Evolutionary conservation across 495 filamentous ascomycete genomes (phyloP).

Genomic region (Penicillium flavigenum): DNA sequence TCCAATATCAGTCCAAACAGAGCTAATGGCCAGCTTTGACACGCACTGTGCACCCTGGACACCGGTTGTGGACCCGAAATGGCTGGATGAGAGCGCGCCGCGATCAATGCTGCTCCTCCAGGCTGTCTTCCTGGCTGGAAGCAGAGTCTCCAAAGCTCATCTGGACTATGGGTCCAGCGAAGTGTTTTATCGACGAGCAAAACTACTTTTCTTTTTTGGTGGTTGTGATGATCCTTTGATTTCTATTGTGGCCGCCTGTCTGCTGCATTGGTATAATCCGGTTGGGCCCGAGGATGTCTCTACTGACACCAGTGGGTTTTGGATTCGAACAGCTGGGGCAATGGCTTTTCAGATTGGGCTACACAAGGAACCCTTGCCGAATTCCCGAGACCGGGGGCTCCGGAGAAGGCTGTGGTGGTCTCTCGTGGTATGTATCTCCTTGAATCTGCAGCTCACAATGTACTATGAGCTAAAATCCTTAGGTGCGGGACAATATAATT

Average conservation of each 20-base stretch:
- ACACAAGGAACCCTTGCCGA: slow-evolving; percentile 29
- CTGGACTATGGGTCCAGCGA: slow-evolving; percentile 32
- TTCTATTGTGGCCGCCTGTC: slow-evolving; percentile 32
- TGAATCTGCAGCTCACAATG: too few species aligned
- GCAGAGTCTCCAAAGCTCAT: slow-evolving; percentile 30
- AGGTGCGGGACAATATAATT: slow-evolving; percentile 35
- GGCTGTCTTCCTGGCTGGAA: slow-evolving; percentile 30
- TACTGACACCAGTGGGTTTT: slow-evolving; percentile 33
- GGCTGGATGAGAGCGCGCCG: slow-evolving; percentile 25
- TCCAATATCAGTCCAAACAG: slow-evolving; percentile 25
- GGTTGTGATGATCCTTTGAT: slow-evolving; percentile 29
- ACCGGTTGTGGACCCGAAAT: slow-evolving; percentile 29
- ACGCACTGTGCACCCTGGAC: slow-evolving; percentile 32
- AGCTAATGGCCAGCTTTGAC: slow-evolving; percentile 29
- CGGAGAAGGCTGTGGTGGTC: slow-evolving; percentile 34
- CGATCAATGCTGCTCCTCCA: slow-evolving; percentile 32
- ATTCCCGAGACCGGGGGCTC: slow-evolving; percentile 27
- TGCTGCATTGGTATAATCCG: slow-evolving; percentile 34
- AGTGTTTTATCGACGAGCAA: slow-evolving; percentile 32
- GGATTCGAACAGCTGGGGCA: slow-evolving; percentile 33
- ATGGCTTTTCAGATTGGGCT: slow-evolving; percentile 36
- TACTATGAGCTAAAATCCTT: neutral
- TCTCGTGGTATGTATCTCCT: slow-evolving; percentile 24
- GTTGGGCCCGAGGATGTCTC: slow-evolving; percentile 33
- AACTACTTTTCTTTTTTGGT: slow-evolving; percentile 33